These are phyloP conservation scores for Bonia amplexicaulis DNA, from an alignment of 176 grass and related monocot genomes.

Conservation along the genomic window DNA sequence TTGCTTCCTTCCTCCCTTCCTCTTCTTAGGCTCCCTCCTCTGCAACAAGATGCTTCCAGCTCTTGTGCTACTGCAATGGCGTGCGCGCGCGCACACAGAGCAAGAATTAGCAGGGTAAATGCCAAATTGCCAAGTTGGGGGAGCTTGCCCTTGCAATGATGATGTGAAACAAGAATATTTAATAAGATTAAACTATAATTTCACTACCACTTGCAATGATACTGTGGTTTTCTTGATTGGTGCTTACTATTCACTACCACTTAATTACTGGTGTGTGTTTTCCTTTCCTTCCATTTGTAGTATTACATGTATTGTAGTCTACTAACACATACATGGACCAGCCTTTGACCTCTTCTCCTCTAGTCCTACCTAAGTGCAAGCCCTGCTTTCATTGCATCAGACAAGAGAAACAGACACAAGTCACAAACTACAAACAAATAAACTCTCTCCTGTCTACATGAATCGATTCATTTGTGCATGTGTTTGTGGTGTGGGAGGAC, in stretches of 20 bases:
- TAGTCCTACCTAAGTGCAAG: background rate
- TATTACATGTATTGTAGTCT: background rate
- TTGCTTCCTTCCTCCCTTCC: background rate
- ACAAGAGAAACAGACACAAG: background rate
- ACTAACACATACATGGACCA: constrained; percentile 23
- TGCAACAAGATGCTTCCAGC: constrained; percentile 16
- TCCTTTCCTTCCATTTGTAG: background rate
- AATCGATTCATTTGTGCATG: background rate
- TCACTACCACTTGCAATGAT: no score
- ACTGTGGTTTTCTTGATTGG: background rate
- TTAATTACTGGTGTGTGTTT: background rate
- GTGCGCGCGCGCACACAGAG: background rate
- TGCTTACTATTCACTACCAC: background rate
- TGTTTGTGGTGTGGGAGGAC: background rate
- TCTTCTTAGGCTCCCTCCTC: constrained; percentile 1
- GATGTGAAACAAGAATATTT: constrained; percentile 16
- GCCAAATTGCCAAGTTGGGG: background rate
- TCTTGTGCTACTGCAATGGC: constrained; percentile 31
- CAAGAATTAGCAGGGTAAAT: constrained; percentile 12
- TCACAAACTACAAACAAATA: background rate
- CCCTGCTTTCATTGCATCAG: background rate
- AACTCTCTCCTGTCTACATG: background rate
- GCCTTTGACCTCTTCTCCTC: constrained; percentile 19
- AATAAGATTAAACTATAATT: no score
- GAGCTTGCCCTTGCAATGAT: constrained; percentile 7